Evolutionary conservation across 805 yeast genomes (phyloP).

Genomic region (Zygotorulaspora danielsina): DNA sequence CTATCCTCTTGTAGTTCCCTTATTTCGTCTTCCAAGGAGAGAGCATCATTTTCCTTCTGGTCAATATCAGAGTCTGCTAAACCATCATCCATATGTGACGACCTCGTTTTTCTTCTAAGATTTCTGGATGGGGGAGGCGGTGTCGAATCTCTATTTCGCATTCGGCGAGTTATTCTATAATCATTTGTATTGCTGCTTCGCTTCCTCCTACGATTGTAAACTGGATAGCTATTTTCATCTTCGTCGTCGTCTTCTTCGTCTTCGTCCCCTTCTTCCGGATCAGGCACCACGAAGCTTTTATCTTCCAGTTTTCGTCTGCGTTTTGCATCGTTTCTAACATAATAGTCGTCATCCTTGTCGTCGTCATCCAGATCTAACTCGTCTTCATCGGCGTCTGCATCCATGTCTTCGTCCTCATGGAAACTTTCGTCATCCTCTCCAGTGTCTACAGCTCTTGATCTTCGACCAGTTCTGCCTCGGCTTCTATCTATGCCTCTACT

Average conservation of each 20-base stretch:
- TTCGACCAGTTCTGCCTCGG: conserved; percentile 6
- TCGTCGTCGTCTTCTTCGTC: conserved; percentile 31
- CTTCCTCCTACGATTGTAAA: conserved; percentile 10
- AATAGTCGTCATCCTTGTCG: conserved; percentile 26
- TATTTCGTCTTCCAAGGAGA: conserved; percentile 59
- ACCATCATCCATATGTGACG: conserved; percentile 28
- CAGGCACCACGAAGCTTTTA: conserved; percentile 30
- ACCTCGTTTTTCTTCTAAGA: conserved; percentile 26
- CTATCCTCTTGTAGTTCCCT: conserved; percentile 63
- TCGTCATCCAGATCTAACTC: conserved; percentile 41
- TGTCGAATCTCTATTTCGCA: conserved; percentile 9
- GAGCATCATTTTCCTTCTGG: conserved; percentile 24
- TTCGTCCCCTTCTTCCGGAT: conserved; percentile 32
- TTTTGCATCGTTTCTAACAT: conserved; percentile 9
- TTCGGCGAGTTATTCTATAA: conserved; percentile 13
- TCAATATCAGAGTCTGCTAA: conserved; percentile 25
- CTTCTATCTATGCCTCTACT: background rate
- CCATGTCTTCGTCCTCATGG: conserved; percentile 34
- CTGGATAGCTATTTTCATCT: conserved; percentile 11
- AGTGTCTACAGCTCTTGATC: conserved; percentile 12
- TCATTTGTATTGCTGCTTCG: conserved; percentile 17
- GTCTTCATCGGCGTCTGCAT: conserved; percentile 35
- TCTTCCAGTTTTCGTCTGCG: conserved; percentile 23
- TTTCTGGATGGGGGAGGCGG: conserved; percentile 13
- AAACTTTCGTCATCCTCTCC: conserved; percentile 35